Percentiles rank a stretch among this genome's conserved stretches.
Conservation (phyloP, 805 yeast genomes). For the Nakazawaea peltata region DNA sequence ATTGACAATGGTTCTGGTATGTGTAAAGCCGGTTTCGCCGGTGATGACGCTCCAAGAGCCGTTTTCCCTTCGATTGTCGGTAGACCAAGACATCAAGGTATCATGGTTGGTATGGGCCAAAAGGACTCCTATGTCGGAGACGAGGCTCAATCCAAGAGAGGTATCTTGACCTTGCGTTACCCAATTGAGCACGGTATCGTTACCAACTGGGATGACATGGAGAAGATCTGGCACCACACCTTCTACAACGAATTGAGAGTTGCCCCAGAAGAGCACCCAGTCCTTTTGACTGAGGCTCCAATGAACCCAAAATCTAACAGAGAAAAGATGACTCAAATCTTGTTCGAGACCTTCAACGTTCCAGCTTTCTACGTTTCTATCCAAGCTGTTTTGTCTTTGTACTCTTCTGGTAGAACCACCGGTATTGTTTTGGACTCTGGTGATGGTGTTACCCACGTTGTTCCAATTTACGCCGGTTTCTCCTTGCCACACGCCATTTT, state of each 20-base stretch:
- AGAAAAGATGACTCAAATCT: constrained; percentile 99
- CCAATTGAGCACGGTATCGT: constrained; percentile 99
- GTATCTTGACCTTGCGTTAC: constrained; percentile 96
- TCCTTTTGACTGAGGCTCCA: constrained; percentile 98
- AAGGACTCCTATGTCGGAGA: constrained; percentile 99
- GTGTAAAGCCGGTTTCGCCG: constrained; percentile 99
- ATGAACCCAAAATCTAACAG: constrained; percentile 99
- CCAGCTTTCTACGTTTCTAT: constrained; percentile 99
- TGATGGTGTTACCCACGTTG: constrained; percentile 99
- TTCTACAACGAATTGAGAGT: constrained; percentile 99
- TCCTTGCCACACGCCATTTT: constrained; percentile 97
- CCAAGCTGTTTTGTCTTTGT: constrained; percentile 96
- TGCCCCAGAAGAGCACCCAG: constrained; percentile 99
- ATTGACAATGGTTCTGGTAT: constrained; percentile 99
- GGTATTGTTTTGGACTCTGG: constrained; percentile 99
- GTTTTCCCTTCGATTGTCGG: constrained; percentile 99
- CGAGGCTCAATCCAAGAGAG: constrained; percentile 99
- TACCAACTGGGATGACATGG: constrained; percentile 99
- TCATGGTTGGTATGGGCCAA: constrained; percentile 99
- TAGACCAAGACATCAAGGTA: constrained; percentile 99
- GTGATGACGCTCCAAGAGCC: constrained; percentile 99
- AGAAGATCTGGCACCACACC: constrained; percentile 99
- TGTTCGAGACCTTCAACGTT: constrained; percentile 98
- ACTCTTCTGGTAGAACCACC: constrained; percentile 99
- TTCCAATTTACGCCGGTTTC: constrained; percentile 99